phyloP scores from a whole-genome alignment of 2,329 filamentous ascomycete genomes.

The Neofusicoccum kwambonambiense region DNA sequence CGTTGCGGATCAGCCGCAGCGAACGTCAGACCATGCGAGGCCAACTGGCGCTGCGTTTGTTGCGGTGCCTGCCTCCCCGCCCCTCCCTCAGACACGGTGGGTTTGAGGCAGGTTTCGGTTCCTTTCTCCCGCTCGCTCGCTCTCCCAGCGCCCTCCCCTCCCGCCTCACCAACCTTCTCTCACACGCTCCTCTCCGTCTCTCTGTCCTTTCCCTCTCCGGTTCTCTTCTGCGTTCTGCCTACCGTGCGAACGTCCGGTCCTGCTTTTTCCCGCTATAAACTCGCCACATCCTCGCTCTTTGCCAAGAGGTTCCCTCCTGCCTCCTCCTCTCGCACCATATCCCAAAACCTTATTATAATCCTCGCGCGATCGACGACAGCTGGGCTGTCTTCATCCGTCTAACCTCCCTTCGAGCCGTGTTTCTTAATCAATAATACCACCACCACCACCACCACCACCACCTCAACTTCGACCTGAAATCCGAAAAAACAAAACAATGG shows the following conservation, averaged over 20 bases:
- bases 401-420: too few species aligned
- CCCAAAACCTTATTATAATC: not conserved
- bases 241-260: not conserved
- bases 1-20: constrained; percentile 9
- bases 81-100: not conserved
- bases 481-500: constrained; percentile 1
- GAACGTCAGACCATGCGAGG: constrained; percentile 2
- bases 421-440: not conserved
- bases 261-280: not conserved
- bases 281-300: not conserved
- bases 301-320: not conserved
- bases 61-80: not conserved
- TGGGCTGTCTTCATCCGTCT: not conserved
- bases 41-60: not conserved
- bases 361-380: not conserved
- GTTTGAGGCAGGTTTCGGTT: constrained; percentile 10
- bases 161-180: not conserved
- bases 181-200: too few species aligned
- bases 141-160: not conserved
- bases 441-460: not conserved
- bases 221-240: not conserved
- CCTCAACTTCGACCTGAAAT: not conserved
- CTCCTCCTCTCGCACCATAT: not conserved
- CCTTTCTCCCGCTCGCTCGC: not conserved
- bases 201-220: not conserved